Evolutionary conservation across 2,329 filamentous ascomycete species (phyloP), one percentile per base, ranked within the genome.

Genomic region (Macrophomina phaseolina): DNA sequence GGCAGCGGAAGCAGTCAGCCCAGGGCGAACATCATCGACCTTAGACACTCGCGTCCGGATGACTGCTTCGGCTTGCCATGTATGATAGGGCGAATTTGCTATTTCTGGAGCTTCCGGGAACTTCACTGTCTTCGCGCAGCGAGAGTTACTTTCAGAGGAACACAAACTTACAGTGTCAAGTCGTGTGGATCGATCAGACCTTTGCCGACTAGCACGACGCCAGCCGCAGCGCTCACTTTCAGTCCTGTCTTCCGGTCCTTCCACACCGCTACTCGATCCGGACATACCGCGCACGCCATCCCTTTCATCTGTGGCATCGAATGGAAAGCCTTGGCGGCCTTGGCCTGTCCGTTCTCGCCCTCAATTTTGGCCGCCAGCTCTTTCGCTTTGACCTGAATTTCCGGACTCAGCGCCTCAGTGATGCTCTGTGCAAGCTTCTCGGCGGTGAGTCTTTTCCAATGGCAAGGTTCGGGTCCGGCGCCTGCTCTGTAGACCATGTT

Each of bases 391-490:
- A 38, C 16, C 32, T 38, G 52, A 32, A 55, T 55, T 16, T 38
- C 52, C 11, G 52, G 52, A 32, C 4, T 36, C 34, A 55, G 14
- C 34, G 52, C 52, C 12, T 55, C 52, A 8, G 52, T 85, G 76
- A 93, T 93, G 0, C 89, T 90, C 16, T 90, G 87, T 0, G 87
- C 87, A 1, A 93, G 78, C 53, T 85, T 87, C 67, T 92, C 87
- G 0, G 82, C 84, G 1, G 83, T 87, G 1, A 93, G 77, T 7
- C 84, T 78, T 77, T 91, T 92, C 78, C 91, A 91, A 0, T 89
- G 90, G 9, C 92, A 84, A 58, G 77, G 79, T 1, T 90, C 85
- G 66, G 81, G 78, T 0, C 91, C 91, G 0, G 89, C 90, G 36
- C 85, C 85, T 1, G 87, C 83, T 38, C 83, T 85, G 5, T 83